Evolutionary conservation across 202 grass and related monocot species (phyloP).

Genomic region (Zoysia matrella): DNA sequence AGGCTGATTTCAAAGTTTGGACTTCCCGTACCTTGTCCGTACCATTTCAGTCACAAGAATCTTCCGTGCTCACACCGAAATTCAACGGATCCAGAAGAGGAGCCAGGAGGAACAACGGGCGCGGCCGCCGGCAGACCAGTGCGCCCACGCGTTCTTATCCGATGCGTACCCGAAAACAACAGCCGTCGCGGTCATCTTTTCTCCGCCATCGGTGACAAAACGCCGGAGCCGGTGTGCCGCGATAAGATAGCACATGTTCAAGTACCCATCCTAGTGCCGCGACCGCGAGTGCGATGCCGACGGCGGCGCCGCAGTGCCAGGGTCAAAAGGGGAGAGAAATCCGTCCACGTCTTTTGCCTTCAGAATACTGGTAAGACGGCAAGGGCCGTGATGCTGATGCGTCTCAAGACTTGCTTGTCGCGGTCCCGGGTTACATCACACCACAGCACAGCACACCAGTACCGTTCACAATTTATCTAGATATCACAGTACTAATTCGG

Average conservation of each 20-base stretch:
- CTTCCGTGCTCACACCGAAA: background rate
- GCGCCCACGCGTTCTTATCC: background rate
- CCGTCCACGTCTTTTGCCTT: background rate
- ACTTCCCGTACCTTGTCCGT: background rate
- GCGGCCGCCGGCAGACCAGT: background rate
- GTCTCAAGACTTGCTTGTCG: too few relatives aligned
- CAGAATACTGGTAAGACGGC: too few relatives aligned
- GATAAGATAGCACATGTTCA: slow-evolving; percentile 19
- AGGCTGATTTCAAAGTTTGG: background rate
- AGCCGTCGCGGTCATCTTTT: slow-evolving; percentile 1
- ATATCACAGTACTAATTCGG: background rate
- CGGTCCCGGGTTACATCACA: background rate
- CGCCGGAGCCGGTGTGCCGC: background rate
- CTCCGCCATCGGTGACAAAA: background rate
- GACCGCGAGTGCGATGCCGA: background rate
- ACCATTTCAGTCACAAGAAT: background rate
- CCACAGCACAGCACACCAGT: background rate
- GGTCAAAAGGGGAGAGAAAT: background rate
- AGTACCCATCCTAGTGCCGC: background rate
- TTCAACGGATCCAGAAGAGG: background rate
- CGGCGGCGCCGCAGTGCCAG: background rate
- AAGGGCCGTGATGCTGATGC: too few relatives aligned
- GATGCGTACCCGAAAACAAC: background rate
- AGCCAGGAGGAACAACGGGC: background rate
- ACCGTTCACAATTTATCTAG: background rate